Evolutionary conservation across 148 eudicot species (phyloP), one percentile per base, ranked within the genome.

Genomic region (Mesembryanthemum crystallinum): DNA sequence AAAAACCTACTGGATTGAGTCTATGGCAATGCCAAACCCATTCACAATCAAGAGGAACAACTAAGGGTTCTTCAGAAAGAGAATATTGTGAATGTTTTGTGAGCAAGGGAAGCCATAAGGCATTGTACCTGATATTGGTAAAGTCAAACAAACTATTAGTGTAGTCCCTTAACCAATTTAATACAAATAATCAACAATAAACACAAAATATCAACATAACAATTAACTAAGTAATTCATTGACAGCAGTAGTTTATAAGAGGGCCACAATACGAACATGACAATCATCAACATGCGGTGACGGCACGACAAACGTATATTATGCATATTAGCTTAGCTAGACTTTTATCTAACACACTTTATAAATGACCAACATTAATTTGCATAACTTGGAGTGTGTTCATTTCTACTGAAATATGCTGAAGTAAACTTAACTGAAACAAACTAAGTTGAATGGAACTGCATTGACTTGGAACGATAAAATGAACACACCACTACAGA

Each of bases 21-120:
- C 97, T 88, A 85, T 95, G 98, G 83, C 96, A 92, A 60, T 95
- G 98, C 98, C 98, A 95, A 76, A 95, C 80, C 98, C 98, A 95
- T 89, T 95, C 98, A 78, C 94, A 92, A 65, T 95, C 98, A 78
- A 95, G 89, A 64, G 98, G 98, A 65, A 89, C 92, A 81, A 95
- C 97, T 79, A 95, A 81, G 14, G 94, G 91, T 52, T 85, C 92
- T 74, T 90, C 81, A 14, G 71, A 78, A 47, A 86, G 70, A 13
- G 81, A 84, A 29, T 80, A 73, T 69, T 89, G 84, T 3, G 82
- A 67, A 85, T 89, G 89, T 86, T 87, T 89, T 58, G 94, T 92
- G 37, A 95, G 90, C 91, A 95, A 76, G 27, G 98, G 98, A 73
- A 95, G 96, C 98, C 98, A 95, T 76, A 39, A 80, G 7, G 73